Conservation (phyloP, 257 asterid species). For the Solanum sparsipilum region DNA sequence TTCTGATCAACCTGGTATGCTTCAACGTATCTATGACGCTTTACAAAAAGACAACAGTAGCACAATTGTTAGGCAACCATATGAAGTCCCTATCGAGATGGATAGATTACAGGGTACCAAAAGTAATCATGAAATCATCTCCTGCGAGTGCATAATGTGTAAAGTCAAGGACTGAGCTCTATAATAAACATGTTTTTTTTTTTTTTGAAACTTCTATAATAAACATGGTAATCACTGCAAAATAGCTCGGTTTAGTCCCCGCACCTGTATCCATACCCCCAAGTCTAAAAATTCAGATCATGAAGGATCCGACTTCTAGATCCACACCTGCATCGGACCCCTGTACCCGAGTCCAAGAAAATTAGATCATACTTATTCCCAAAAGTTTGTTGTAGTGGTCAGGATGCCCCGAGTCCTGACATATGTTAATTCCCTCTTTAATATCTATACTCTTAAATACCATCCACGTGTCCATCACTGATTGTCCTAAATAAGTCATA, state of each 20-base stretch:
- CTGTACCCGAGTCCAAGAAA: not conserved
- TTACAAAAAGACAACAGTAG: conserved; percentile 16
- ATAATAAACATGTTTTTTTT: not conserved
- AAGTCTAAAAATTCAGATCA: not conserved
- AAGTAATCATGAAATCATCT: not conserved
- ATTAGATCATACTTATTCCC: not conserved
- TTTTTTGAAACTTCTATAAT: not conserved
- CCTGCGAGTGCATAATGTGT: not conserved
- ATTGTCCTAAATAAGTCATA: not conserved
- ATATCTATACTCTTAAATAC: not conserved
- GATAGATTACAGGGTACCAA: not conserved
- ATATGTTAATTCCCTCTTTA: not conserved
- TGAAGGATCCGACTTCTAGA: not conserved
- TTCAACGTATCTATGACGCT: conserved; percentile 79
- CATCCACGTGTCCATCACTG: not conserved
- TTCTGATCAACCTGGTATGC: conserved; percentile 74
- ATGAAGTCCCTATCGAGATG: not conserved
- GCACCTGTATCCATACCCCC: not conserved
- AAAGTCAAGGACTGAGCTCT: not conserved
- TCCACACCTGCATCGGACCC: not conserved
- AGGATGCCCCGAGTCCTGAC: not conserved
- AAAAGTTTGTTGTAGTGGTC: not conserved
- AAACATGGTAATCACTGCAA: not conserved
- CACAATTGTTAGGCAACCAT: conserved; percentile 7
- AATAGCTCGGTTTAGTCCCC: not conserved